Conservation (phyloP, 179 eudicot species). For the Vitellaria paradoxa region DNA sequence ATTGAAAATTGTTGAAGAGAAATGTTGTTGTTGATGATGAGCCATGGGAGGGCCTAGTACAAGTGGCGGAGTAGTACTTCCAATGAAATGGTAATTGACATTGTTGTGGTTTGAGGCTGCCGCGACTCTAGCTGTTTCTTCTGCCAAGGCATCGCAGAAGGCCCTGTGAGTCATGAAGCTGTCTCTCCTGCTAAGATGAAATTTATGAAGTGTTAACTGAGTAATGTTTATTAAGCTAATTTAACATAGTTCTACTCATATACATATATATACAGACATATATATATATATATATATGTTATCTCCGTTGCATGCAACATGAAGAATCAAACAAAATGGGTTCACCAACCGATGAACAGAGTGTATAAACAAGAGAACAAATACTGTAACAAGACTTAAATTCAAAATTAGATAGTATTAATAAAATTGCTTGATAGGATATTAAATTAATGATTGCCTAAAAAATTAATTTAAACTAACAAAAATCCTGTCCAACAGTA, state of each 20-base stretch:
- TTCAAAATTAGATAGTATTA: too few species aligned
- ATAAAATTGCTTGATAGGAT: too few species aligned
- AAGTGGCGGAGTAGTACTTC: constrained; percentile 24
- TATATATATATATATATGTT: background rate
- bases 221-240: too few species aligned
- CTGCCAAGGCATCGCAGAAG: constrained; percentile 88
- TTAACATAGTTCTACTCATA: too few species aligned
- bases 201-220: background rate
- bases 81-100: constrained; percentile 51
- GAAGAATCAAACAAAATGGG: too few species aligned
- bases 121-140: constrained; percentile 78
- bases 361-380: too few species aligned
- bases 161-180: constrained; percentile 94
- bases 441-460: too few species aligned
- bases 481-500: too few species aligned
- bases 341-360: too few species aligned
- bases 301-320: too few species aligned
- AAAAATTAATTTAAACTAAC: too few species aligned
- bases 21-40: constrained; percentile 36
- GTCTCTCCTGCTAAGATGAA: constrained; percentile 56
- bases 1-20: constrained; percentile 34
- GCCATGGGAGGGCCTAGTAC: constrained; percentile 30
- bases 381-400: too few species aligned
- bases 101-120: constrained; percentile 59
- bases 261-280: background rate